These are phyloP conservation scores for Berkeleyomyces rouxiae DNA, from an alignment of 2,329 filamentous ascomycete genomes.

Conservation along the genomic window DNA sequence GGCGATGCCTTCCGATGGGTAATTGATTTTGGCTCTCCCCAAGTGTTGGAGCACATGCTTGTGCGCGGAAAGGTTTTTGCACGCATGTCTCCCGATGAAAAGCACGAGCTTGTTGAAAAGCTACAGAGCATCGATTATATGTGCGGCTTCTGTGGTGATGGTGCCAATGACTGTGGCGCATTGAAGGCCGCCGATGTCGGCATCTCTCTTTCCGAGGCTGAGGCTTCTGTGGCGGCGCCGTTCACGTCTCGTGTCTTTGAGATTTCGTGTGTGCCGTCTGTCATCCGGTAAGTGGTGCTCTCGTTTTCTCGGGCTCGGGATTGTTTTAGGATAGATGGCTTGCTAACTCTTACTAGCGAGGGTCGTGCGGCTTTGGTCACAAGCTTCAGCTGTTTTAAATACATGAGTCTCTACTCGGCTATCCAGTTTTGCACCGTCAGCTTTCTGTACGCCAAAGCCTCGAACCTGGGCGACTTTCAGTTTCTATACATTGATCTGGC, in stretches of 20 bases:
- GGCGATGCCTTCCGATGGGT: constrained; percentile 97
- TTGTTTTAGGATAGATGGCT: no score
- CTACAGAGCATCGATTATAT: constrained; percentile 92
- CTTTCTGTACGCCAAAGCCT: constrained; percentile 86
- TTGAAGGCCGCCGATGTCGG: constrained; percentile 95
- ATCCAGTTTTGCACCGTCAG: constrained; percentile 97
- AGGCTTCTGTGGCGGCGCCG: constrained; percentile 93
- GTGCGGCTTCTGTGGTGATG: constrained; percentile 90
- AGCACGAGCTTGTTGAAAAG: constrained; percentile 94
- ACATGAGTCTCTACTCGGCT: constrained; percentile 98
- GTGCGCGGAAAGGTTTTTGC: constrained; percentile 86
- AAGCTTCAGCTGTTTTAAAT: constrained; percentile 98
- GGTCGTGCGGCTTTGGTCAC: constrained; percentile 91
- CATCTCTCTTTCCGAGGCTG: constrained; percentile 90
- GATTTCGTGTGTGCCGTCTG: constrained; percentile 83
- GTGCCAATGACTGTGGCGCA: constrained; percentile 92
- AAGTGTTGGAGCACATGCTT: constrained; percentile 72
- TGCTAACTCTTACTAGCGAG: constrained; percentile 30
- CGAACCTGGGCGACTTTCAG: constrained; percentile 93
- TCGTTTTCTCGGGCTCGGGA: no score
- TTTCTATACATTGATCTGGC: constrained; percentile 90
- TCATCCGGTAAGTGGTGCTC: constrained; percentile 43
- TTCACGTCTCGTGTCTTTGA: constrained; percentile 94
- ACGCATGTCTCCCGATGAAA: constrained; percentile 97
- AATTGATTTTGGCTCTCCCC: constrained; percentile 73